phyloP scores from a whole-genome alignment of 208 protist species.

The Jaenimonas drosophilae region DNA sequence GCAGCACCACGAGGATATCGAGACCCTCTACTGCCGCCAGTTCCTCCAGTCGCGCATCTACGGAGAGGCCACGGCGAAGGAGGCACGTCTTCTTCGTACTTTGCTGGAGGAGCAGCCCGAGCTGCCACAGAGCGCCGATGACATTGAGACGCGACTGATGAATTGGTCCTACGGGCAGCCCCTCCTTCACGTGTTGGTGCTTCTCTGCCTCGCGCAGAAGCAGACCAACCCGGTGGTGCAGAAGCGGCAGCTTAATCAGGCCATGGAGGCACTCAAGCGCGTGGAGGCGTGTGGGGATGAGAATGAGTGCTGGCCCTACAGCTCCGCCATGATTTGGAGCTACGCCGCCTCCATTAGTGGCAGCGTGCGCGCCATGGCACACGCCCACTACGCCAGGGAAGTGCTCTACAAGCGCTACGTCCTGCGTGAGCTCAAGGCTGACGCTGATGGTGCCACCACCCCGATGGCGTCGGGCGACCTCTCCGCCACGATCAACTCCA shows the following conservation, averaged over 20 bases:
- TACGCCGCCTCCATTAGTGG: conserved; percentile 30
- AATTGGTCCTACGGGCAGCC: conserved; percentile 30
- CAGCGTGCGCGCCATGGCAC: conserved; percentile 18
- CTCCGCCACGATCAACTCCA: no score
- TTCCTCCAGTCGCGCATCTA: conserved; percentile 49
- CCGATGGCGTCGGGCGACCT: no score
- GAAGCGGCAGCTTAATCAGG: conserved; percentile 24
- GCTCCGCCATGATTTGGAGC: conserved; percentile 47
- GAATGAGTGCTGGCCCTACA: no score
- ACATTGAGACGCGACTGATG: conserved; percentile 41
- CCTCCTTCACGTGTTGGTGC: conserved; percentile 30
- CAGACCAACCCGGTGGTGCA: conserved; percentile 19
- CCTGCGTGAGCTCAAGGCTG: neutral
- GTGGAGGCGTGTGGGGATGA: no score
- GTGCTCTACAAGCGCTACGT: conserved; percentile 25
- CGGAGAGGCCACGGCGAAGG: conserved; percentile 58
- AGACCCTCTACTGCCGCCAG: conserved; percentile 45
- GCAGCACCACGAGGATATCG: conserved; percentile 45
- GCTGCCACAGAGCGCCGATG: conserved; percentile 26
- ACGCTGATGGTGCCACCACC: neutral
- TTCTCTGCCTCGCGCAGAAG: conserved; percentile 39
- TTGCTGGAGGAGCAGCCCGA: conserved; percentile 42
- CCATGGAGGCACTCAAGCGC: conserved; percentile 36
- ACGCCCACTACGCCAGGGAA: conserved; percentile 15
- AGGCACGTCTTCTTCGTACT: conserved; percentile 41